Conservation (phyloP, 331 rosid species). For the Acacia concinna region DNA sequence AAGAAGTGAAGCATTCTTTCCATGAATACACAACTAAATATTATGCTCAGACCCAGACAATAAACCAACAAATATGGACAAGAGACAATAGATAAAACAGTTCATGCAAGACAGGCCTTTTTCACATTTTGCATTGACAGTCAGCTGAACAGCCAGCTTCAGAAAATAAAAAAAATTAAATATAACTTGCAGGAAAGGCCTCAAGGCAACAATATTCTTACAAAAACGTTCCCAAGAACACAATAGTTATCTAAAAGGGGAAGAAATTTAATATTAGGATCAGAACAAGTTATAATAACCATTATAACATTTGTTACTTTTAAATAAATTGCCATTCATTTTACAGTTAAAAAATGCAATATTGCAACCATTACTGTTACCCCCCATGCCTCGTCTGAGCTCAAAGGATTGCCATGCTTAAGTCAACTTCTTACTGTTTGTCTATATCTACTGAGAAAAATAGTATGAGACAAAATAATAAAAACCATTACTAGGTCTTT, state of each 20-base stretch:
- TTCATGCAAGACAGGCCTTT: background rate
- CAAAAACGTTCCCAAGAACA: constrained; percentile 22
- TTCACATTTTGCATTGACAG: constrained; percentile 1
- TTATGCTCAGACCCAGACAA: constrained; percentile 9
- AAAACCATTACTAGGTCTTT: background rate
- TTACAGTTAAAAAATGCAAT: background rate
- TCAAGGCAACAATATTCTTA: constrained; percentile 17
- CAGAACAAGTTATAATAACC: constrained; percentile 5
- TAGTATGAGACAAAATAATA: background rate
- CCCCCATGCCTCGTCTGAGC: constrained; percentile 1
- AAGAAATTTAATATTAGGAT: background rate
- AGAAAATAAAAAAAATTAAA: constrained; percentile 1
- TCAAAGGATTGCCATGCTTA: background rate
- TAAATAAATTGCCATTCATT: background rate
- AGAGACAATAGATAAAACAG: background rate
- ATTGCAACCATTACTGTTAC: background rate
- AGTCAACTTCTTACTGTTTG: constrained; percentile 7
- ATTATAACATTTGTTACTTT: constrained; percentile 12
- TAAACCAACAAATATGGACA: constrained; percentile 14
- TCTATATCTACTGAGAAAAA: constrained; percentile 10
- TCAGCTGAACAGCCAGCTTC: background rate
- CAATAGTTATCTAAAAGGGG: background rate
- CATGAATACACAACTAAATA: constrained; percentile 7
- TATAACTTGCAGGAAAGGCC: background rate
- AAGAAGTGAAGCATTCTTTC: constrained; percentile 18